Conservation (phyloP, 23 red algal species). For the Rhodosorus marinus region DNA sequence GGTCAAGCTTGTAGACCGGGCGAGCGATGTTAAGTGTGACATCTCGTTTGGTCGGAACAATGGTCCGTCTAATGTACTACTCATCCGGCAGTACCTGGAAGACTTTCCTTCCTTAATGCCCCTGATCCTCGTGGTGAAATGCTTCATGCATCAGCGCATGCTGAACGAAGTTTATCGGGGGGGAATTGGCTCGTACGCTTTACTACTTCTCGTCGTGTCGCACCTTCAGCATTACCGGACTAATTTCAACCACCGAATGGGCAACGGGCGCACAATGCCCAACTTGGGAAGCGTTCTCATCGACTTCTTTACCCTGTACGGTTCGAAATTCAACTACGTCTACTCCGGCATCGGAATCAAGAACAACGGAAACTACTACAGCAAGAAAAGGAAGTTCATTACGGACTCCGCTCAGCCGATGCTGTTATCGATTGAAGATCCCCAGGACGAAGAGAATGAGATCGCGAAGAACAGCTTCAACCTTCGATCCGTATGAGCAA, state of each 20-base stretch:
- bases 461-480: slow-evolving; percentile 17
- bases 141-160: slow-evolving; percentile 55
- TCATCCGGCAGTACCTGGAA: slow-evolving; percentile 37
- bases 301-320: slow-evolving; percentile 65
- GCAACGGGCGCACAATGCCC: too few relatives aligned
- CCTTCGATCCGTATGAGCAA: too few relatives aligned
- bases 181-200: slow-evolving; percentile 59
- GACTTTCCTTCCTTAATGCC: slow-evolving; percentile 43
- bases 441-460: slow-evolving; percentile 55
- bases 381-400: slow-evolving; percentile 30
- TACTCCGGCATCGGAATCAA: slow-evolving; percentile 32
- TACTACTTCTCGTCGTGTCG: slow-evolving; percentile 60
- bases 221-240: slow-evolving; percentile 55
- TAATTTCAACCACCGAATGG: slow-evolving; percentile 46
- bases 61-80: slow-evolving; percentile 35
- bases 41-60: slow-evolving; percentile 48
- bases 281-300: slow-evolving; percentile 45
- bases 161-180: slow-evolving; percentile 73
- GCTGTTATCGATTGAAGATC: slow-evolving; percentile 59
- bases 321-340: slow-evolving; percentile 40
- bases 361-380: slow-evolving; percentile 46
- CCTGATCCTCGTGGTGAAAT: slow-evolving; percentile 63
- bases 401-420: slow-evolving; percentile 15
- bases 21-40: slow-evolving; percentile 52
- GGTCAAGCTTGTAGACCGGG: slow-evolving; percentile 48